Base-by-base conservation (phyloP, 2,329 filamentous ascomycete species). In the Penicillium aurantiogriseum region DNA sequence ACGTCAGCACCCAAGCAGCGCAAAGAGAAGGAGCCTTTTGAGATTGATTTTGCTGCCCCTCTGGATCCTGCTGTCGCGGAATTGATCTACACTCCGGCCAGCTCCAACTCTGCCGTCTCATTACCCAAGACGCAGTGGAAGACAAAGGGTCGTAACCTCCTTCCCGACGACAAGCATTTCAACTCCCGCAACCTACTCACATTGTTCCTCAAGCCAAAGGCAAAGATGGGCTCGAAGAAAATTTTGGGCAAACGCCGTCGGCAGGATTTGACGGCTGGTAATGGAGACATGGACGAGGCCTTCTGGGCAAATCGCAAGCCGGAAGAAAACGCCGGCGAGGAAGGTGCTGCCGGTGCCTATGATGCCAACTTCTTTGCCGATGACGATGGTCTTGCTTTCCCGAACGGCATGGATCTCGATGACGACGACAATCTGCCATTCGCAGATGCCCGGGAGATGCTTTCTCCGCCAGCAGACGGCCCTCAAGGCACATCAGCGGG, bases 151-250 rank as follows among this genome's bases (percentile, higher is more conserved):
- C 85, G 91, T 48, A 96, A 99, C 71, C 83, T 99, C 3, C 85
- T 99, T 5, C 93, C 95, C 2, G 94, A 99, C 69, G 94, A 99
- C 77, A 97, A 97, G 76, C 92, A 97, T 73, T 97, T 99, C 80
- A 96, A 92, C 78, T 97, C 93, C 9, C 90, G 89, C 70, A 91
- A 96, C 63, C 81, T 99, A 0, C 81, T 97, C 7, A 89, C 87
- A 50, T 83, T 99, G 1, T 99, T 97, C 82, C 82, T 97, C 29
- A 99, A 99, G 74, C 94, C 94, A 29, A 96, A 92, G 73, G 91
- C 92, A 11, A 88, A 89, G 42, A 84, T 97, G 75, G 87, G 89
- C 44, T 85, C 86, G 56, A 84, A 87, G 47, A 86, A 83, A 61
- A 77, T 80, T 44, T 79, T 80, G 5, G 80, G 83, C 46, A 78